Base-by-base conservation (phyloP, 1,284 basidiomycete genomes). In the Phellinidium pouzarii region DNA sequence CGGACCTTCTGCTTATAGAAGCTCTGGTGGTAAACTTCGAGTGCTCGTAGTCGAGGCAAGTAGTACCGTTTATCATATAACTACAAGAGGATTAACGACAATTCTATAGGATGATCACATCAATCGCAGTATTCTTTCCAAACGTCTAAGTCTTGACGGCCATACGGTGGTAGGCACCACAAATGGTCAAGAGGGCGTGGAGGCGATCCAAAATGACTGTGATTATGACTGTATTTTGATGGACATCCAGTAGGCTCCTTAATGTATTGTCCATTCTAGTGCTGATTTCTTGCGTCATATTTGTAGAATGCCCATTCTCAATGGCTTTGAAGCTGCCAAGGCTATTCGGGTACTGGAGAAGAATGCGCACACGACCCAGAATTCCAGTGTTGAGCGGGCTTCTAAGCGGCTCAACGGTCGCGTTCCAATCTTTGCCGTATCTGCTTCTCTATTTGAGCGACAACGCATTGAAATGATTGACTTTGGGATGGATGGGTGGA, bases 351-450 rank as follows among this genome's bases (percentile, higher is more conserved):
- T 73, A n/a, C 56, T 83, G 2, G 87, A 90, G 67, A 52, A 54
- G 65, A 22, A 44, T 47, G n/a, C 53, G 48, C 43, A 52, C 56
- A 1, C n/a, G 64, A n/a, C 37, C 14, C n/a, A n/a, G n/a, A 38
- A 22, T 34, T n/a, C 12, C 23, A 50, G 19, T 26, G 17, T 25
- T 17, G 66, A 69, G 12, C 67, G 68, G 27, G 26, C 66, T 5
- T 79, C 82, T 0, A 72, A 78, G 54, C 64, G 68, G 17, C 67
- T 88, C 17, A 87, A 90, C 61, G 80, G 77, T 0, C 76, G 87
- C 4, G 81, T 92, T 43, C 89, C 89, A 1, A 88, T 92, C 52
- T 84, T 94, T 59, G 90, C 87, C 3, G 88, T 94, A 3, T 90
- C 86, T 8, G 89, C 89, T 0, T 90, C 87, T 3, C 69, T 92